Percentiles rank a stretch among this genome's conserved stretches.
Conservation (phyloP, 805 yeast species). For the Blastobotrys peoriensis region DNA sequence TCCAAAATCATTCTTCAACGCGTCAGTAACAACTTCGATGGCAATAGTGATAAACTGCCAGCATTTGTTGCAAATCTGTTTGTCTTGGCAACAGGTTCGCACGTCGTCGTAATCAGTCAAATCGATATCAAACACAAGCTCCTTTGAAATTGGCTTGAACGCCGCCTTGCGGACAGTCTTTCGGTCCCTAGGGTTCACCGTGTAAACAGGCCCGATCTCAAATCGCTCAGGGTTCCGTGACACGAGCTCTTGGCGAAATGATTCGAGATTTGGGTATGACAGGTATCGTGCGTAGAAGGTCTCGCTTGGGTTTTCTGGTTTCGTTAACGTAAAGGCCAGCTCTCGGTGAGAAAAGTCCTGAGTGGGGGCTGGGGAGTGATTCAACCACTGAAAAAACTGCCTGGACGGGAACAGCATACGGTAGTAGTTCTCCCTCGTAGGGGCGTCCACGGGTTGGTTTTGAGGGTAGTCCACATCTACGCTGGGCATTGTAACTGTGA, state of each 20-base stretch:
- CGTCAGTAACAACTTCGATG: slow-evolving; percentile 61
- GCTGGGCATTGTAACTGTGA: background rate
- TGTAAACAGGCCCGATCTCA: slow-evolving; percentile 90
- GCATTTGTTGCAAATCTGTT: slow-evolving; percentile 79
- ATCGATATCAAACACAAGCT: slow-evolving; percentile 93
- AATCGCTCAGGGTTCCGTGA: slow-evolving; percentile 79
- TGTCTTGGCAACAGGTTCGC: slow-evolving; percentile 88
- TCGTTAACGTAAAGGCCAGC: slow-evolving; percentile 82
- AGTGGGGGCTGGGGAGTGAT: slow-evolving; percentile 72
- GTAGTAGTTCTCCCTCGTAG: slow-evolving; percentile 24
- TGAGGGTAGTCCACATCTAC: background rate
- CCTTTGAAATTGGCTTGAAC: slow-evolving; percentile 77
- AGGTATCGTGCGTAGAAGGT: slow-evolving; percentile 70
- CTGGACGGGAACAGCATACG: slow-evolving; percentile 61
- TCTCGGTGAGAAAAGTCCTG: slow-evolving; percentile 83
- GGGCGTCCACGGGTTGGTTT: slow-evolving; percentile 14
- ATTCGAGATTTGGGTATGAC: slow-evolving; percentile 60
- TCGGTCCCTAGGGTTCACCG: slow-evolving; percentile 80
- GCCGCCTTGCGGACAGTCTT: slow-evolving; percentile 64
- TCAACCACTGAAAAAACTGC: slow-evolving; percentile 79
- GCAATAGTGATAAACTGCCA: slow-evolving; percentile 92
- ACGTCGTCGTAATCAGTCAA: slow-evolving; percentile 92
- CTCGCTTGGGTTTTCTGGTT: slow-evolving; percentile 49
- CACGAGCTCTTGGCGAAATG: slow-evolving; percentile 72
- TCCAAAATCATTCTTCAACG: slow-evolving; percentile 84